phyloP scores from a whole-genome alignment of 2,329 filamentous ascomycete genomes.

The Aspergillus sclerotialis region DNA sequence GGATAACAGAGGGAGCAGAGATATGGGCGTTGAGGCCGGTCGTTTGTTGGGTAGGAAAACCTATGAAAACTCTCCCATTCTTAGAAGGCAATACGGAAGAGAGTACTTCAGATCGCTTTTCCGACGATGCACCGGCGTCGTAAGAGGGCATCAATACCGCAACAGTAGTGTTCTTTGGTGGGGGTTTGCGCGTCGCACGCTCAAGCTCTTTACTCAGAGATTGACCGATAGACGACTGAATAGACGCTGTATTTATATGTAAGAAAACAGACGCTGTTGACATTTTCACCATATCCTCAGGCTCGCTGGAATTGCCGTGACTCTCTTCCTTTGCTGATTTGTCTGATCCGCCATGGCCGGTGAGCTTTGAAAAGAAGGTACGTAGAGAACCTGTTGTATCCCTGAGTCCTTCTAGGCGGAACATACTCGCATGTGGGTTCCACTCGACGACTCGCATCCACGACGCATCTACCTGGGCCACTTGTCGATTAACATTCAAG shows the following conservation, averaged over 20 bases:
- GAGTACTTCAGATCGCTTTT: conserved; percentile 62
- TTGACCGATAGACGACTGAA: conserved; percentile 66
- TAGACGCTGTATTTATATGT: conserved; percentile 74
- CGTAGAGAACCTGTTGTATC: conserved; percentile 56
- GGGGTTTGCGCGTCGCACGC: conserved; percentile 93
- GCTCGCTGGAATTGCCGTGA: conserved; percentile 53
- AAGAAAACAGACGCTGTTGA: conserved; percentile 80
- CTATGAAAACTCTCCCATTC: conserved; percentile 90
- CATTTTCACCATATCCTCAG: conserved; percentile 63
- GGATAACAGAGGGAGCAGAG: conserved; percentile 91
- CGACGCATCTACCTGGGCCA: conserved; percentile 82
- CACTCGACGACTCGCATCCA: conserved; percentile 86
- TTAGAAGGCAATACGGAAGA: conserved; percentile 82
- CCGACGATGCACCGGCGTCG: conserved; percentile 61
- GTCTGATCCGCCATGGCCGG: conserved; percentile 47
- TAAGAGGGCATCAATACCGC: conserved; percentile 88
- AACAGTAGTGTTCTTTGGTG: conserved; percentile 78
- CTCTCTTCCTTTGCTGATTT: conserved; percentile 40
- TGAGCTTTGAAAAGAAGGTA: conserved; percentile 75
- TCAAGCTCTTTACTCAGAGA: conserved; percentile 80
- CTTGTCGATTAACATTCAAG: conserved; percentile 69
- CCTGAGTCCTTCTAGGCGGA: conserved; percentile 30
- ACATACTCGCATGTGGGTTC: conserved; percentile 53
- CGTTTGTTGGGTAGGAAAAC: conserved; percentile 94
- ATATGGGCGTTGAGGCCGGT: conserved; percentile 91